Base-by-base conservation (phyloP, 495 filamentous ascomycete genomes). In the Hypoxylon rickii region DNA sequence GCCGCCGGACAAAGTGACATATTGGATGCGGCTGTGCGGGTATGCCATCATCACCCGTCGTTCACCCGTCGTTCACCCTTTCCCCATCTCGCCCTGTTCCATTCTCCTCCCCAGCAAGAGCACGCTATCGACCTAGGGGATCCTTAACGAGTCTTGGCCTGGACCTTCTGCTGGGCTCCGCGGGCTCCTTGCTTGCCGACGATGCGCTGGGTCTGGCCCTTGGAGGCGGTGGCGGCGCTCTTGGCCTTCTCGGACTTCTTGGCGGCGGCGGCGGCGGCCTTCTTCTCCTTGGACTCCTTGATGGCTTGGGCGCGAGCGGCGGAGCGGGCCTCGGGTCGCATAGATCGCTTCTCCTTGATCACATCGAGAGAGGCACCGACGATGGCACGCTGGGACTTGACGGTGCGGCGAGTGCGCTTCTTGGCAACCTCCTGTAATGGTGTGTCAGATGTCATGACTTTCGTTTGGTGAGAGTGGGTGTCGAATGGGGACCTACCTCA, bases 181-280 rank as follows among this genome's bases (percentile, higher is more conserved):
- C 94, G 96, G 24, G 90, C 89, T 63, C 91, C 91, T 85, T 96
- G 91, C 88, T 99, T 99, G 82, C 90, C 89, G 74, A 85, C 81
- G 75, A 96, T 89, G 72, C 86, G 82, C 70, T 81, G 76, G 55
- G 80, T 79, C 79, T 90, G 81, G 62, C 91, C 92, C 79, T 88
- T 86, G 70, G 86, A 81, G 42, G 84, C 82, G 37, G 68, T 61
- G 54, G 87, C 84, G 57, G 92, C 94, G 66, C 60, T 81, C 90
- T 97, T 99, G 62, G 94, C 94, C 90, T 99, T 99, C 79, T 97
- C 95, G 36, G 88, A 86, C 89, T 97, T 97, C 90, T 99, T 99
- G 76, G 86, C 86, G 75, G 83, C 87, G 76, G 88, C 84, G 43
- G 85, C 82, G 51, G 84, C 90, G 56, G 85, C 78, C 81, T 93